These are phyloP conservation scores for Francoa sonchifolia DNA, from an alignment of 441 rosid species.

Conservation along the genomic window DNA sequence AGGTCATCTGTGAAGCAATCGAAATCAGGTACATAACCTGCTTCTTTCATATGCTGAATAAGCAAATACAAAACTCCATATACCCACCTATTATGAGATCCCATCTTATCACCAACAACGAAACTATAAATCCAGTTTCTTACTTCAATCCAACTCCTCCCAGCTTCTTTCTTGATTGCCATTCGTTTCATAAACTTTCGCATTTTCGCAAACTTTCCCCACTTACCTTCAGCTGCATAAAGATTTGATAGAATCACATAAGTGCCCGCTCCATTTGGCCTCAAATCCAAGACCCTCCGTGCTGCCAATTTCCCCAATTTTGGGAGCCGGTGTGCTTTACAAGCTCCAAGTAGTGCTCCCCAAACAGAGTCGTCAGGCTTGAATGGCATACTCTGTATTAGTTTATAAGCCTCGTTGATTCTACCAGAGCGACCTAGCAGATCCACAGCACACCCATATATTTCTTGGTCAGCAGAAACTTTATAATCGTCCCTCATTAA, in stretches of 20 bases:
- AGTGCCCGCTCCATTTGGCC: slow-evolving; percentile 47
- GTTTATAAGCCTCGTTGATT: slow-evolving; percentile 58
- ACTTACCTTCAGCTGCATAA: slow-evolving; percentile 67
- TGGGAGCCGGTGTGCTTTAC: slow-evolving; percentile 43
- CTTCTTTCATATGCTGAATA: slow-evolving; percentile 40
- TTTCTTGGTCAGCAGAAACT: slow-evolving; percentile 40
- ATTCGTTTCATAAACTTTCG: slow-evolving; percentile 51
- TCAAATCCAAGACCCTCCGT: slow-evolving; percentile 38
- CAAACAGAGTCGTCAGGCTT: slow-evolving; percentile 67
- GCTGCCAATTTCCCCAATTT: slow-evolving; percentile 61
- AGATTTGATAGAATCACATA: slow-evolving; percentile 64
- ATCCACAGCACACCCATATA: slow-evolving; percentile 77
- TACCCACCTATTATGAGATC: slow-evolving; percentile 25
- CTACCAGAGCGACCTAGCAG: slow-evolving; percentile 85
- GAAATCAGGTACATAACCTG: slow-evolving; percentile 34
- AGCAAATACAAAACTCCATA: slow-evolving; percentile 38
- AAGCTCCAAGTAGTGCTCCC: slow-evolving; percentile 76
- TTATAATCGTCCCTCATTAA: slow-evolving; percentile 41
- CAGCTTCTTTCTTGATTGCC: slow-evolving; percentile 63
- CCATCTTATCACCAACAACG: slow-evolving; percentile 38
- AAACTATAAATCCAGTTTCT: slow-evolving; percentile 46
- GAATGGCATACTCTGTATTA: slow-evolving; percentile 62
- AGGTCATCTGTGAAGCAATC: slow-evolving; percentile 32
- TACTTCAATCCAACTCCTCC: slow-evolving; percentile 76
- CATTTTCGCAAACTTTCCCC: slow-evolving; percentile 57